These are phyloP conservation scores for Odontarrhena argentea DNA, from an alignment of 345 rosid species.

Conservation along the genomic window DNA sequence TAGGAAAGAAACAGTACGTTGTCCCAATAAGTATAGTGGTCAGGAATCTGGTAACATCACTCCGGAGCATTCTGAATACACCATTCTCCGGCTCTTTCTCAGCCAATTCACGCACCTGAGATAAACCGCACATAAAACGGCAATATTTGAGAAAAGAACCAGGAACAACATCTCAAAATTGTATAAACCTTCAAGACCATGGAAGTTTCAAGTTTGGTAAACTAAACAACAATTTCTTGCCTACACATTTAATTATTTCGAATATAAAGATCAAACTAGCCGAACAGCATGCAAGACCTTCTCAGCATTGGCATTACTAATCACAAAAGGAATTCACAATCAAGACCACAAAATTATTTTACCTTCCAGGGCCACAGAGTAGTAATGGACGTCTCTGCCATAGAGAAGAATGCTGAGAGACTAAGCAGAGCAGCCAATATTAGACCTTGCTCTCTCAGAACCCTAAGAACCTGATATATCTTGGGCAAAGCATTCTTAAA, in stretches of 20 bases:
- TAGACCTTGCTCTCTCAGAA: slow-evolving; percentile 82
- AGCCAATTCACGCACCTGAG: slow-evolving; percentile 91
- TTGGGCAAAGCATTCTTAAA: slow-evolving; percentile 74
- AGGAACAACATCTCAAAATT: slow-evolving; percentile 13
- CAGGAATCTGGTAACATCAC: slow-evolving; percentile 96
- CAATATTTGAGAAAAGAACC: background rate
- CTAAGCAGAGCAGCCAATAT: slow-evolving; percentile 71
- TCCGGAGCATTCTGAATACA: slow-evolving; percentile 92
- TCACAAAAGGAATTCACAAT: slow-evolving; percentile 1
- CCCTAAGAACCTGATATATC: slow-evolving; percentile 63
- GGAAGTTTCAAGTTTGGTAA: background rate
- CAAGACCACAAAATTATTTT: slow-evolving; percentile 2
- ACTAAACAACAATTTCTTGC: slow-evolving; percentile 2
- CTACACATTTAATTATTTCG: background rate
- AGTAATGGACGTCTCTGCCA: slow-evolving; percentile 96
- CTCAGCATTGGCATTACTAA: background rate
- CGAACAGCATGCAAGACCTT: background rate
- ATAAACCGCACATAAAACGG: slow-evolving; percentile 26
- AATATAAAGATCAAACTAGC: slow-evolving; percentile 18
- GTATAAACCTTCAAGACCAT: background rate
- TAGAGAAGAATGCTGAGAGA: slow-evolving; percentile 87
- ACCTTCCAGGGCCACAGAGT: slow-evolving; percentile 98
- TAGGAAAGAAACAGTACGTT: slow-evolving; percentile 58
- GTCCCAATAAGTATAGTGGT: slow-evolving; percentile 99
- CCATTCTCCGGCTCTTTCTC: slow-evolving; percentile 96